These are phyloP conservation scores for Exophiala alcalophila DNA, from an alignment of 2,329 filamentous ascomycete genomes.

Conservation along the genomic window DNA sequence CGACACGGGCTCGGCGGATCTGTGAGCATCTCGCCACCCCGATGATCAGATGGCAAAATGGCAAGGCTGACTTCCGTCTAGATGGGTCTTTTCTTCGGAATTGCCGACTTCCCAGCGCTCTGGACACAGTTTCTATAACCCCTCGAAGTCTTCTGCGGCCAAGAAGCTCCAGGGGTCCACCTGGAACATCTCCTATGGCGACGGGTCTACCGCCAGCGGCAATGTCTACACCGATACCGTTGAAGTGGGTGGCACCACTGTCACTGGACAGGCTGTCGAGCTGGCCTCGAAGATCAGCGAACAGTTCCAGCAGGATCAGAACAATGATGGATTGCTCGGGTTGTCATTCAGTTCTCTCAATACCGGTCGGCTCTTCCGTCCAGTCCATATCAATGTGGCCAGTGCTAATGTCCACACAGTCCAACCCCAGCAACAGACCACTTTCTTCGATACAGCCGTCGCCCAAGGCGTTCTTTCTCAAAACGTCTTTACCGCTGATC, in stretches of 20 bases:
- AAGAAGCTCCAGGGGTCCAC: constrained; percentile 48
- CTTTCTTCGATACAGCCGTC: constrained; percentile 61
- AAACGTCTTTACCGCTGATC: constrained; percentile 54
- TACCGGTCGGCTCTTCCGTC: constrained; percentile 38
- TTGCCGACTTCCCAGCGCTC: constrained; percentile 49
- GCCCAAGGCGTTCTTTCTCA: constrained; percentile 43
- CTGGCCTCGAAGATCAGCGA: constrained; percentile 59
- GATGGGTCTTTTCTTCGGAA: constrained; percentile 65
- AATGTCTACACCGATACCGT: constrained; percentile 66
- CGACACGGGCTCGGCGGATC: constrained; percentile 67
- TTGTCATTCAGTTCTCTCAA: constrained; percentile 60
- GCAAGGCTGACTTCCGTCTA: constrained; percentile 33
- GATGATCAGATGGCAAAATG: background rate
- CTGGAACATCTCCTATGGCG: constrained; percentile 64
- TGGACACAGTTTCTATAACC: constrained; percentile 60
- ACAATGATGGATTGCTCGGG: constrained; percentile 60
- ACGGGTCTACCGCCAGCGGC: constrained; percentile 61
- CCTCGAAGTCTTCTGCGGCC: constrained; percentile 43
- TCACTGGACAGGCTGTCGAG: constrained; percentile 62
- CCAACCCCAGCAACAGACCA: constrained; percentile 48
- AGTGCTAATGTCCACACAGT: constrained; percentile 34
- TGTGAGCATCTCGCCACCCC: constrained; percentile 46
- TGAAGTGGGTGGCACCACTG: constrained; percentile 57
- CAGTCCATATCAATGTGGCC: background rate
- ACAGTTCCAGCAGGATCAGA: constrained; percentile 49